Evolutionary conservation across 1,284 basidiomycete genomes (phyloP).

Genomic region (Cystobasidium slooffiae): DNA sequence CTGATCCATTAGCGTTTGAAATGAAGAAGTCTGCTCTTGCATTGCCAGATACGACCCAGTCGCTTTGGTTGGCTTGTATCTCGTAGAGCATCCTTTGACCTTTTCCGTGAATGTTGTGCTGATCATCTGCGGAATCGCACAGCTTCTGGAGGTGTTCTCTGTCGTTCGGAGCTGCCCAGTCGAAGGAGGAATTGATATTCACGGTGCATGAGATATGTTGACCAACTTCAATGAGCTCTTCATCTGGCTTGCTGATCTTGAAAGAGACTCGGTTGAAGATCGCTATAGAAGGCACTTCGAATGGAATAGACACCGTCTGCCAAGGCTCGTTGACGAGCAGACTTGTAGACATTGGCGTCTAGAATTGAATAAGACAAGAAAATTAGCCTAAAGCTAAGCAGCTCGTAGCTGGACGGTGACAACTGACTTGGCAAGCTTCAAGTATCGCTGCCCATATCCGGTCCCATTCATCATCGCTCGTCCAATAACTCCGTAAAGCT

Average conservation of each 20-base stretch:
- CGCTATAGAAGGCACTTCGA: slow-evolving; percentile 78
- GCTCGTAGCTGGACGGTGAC: neutral
- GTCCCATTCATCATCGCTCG: neutral
- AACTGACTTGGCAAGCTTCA: slow-evolving; percentile 55
- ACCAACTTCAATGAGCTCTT: slow-evolving; percentile 69
- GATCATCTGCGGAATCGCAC: neutral
- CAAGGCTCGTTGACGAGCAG: slow-evolving; percentile 61
- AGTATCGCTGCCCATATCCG: slow-evolving; percentile 56
- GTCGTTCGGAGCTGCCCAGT: slow-evolving; percentile 65
- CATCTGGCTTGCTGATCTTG: neutral
- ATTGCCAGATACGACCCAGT: slow-evolving; percentile 80
- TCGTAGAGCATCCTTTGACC: slow-evolving; percentile 67
- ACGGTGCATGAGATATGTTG: slow-evolving; percentile 72
- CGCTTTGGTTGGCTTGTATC: slow-evolving; percentile 69
- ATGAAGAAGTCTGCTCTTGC: slow-evolving; percentile 77
- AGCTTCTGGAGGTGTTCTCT: slow-evolving; percentile 57
- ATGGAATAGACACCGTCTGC: slow-evolving; percentile 74
- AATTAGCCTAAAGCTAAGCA: neutral
- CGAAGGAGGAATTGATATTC: slow-evolving; percentile 70
- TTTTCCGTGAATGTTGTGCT: neutral
- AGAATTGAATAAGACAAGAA: no score
- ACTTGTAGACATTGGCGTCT: neutral
- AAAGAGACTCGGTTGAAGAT: slow-evolving; percentile 48
- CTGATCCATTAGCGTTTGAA: slow-evolving; percentile 59
- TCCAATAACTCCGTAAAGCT: slow-evolving; percentile 13